phyloP scores from a whole-genome alignment of 352 stramenopile species.

The Globisporangium echinulatum region DNA sequence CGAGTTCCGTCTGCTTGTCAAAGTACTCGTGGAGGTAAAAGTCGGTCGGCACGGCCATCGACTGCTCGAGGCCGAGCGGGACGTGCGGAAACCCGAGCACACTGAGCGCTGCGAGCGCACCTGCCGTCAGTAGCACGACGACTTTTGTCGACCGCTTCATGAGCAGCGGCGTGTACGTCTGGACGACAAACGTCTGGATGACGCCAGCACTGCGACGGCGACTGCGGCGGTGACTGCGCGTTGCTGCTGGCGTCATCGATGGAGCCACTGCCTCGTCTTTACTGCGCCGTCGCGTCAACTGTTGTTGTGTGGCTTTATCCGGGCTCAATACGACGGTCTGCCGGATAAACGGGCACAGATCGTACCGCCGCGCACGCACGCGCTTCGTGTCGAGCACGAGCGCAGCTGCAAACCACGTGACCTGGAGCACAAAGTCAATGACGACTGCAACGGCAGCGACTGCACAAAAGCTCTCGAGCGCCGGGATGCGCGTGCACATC shows the following conservation, averaged over 20 bases:
- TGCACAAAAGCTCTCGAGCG: constrained; percentile 82
- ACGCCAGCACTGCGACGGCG: constrained; percentile 9
- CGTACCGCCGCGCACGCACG: constrained; percentile 56
- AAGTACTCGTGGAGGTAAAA: constrained; percentile 90
- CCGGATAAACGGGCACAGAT: constrained; percentile 60
- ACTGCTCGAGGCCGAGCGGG: constrained; percentile 82
- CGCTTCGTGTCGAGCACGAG: constrained; percentile 71
- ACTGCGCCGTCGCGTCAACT: not conserved
- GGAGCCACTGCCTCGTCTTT: not conserved
- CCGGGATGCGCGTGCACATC: constrained; percentile 80
- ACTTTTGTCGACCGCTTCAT: constrained; percentile 54
- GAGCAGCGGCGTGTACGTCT: constrained; percentile 59
- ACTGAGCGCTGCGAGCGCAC: constrained; percentile 35
- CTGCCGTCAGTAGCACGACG: constrained; percentile 35
- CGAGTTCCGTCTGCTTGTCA: constrained; percentile 72
- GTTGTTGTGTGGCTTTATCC: constrained; percentile 18
- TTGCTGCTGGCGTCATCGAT: not conserved
- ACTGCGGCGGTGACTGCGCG: not conserved
- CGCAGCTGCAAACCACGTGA: constrained; percentile 85
- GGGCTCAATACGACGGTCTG: constrained; percentile 42
- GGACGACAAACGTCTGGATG: constrained; percentile 63
- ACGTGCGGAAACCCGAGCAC: constrained; percentile 51
- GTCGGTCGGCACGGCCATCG: constrained; percentile 80
- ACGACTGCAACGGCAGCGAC: constrained; percentile 79
- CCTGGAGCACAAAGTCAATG: constrained; percentile 74